Base-by-base conservation (phyloP, 106 monocot genomes). In the Gastrodia elata region DNA sequence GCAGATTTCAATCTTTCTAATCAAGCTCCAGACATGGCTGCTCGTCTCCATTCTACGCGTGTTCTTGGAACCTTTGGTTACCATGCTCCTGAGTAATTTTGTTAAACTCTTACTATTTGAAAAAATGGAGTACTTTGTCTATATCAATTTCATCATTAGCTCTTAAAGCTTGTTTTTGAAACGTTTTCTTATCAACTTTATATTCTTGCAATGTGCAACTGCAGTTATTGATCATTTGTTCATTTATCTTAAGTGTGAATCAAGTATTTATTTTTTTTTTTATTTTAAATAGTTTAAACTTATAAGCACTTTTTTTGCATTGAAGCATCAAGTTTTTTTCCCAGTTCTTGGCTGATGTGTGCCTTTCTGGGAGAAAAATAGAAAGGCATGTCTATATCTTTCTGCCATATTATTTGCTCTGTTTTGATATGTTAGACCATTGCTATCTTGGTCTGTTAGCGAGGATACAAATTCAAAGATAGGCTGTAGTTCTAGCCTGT, bases 1-100 rank as follows among this genome's bases (percentile, higher is more conserved):
- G 96, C 92, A 25, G 96, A 96, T 69, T 96, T 92, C 70, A 92
- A 96, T 83, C 89, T 87, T 41, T 89, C 85, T 74, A 96, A 96
- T 81, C 96, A 92, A 72, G 82, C 89, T 68, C 92, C 96, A 75
- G 96, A 96, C 73, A 92, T 87, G 92, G 96, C 96, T 71, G 92
- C 96, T 64, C 87, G 96, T 38, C 89, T 92, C 74, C 96, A 96
- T 83, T 96, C 92, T 35, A 96, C 96, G 40, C 89, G 92, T 82
- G 89, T 96, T 16, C 75, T 96, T 18, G 96, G 96, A 73, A 96
- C 89, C 46, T 96, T 96, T 37, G 96, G 96, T 56, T 96, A 96
- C 74, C 92, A 96, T 84, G 92, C 96, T 56, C 92, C 96, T 70
- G 96, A 96, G 91, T 91, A 87, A 85, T 68, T 39, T 0, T 39